Evolutionary conservation across 371 early-diverging fungal species (phyloP).

Genomic region (Syncephalastrum sp.): DNA sequence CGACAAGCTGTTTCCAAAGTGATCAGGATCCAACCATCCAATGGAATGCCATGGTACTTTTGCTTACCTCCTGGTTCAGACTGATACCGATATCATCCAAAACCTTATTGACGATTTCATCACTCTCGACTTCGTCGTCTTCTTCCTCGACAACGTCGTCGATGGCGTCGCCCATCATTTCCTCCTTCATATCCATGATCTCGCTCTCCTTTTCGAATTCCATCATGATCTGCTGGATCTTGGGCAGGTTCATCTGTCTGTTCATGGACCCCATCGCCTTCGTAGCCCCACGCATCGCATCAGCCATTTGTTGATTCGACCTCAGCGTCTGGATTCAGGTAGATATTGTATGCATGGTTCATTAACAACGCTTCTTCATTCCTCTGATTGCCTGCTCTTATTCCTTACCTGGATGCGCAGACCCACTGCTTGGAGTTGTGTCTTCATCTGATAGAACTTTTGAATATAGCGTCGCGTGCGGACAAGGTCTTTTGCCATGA

Average conservation of each 20-base stretch:
- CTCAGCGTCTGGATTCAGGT: constrained; percentile 66
- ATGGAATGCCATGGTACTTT: background rate
- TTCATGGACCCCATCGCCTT: constrained; percentile 98
- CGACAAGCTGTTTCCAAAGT: constrained; percentile 46
- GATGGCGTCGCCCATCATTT: constrained; percentile 97
- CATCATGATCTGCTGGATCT: constrained; percentile 94
- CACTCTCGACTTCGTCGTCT: constrained; percentile 88
- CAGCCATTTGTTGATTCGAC: constrained; percentile 95
- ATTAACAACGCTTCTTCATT: background rate
- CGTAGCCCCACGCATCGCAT: constrained; percentile 94
- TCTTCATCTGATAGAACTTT: constrained; percentile 95
- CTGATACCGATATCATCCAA: constrained; percentile 94
- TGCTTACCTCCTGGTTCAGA: constrained; percentile 58
- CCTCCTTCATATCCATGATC: constrained; percentile 98
- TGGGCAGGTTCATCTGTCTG: constrained; percentile 87
- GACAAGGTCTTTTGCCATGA: constrained; percentile 97
- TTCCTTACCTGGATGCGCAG: constrained; percentile 82
- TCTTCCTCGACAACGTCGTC: constrained; percentile 95
- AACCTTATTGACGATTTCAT: constrained; percentile 89
- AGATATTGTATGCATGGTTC: background rate
- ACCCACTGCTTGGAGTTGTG: constrained; percentile 91
- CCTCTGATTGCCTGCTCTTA: background rate
- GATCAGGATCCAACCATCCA: background rate
- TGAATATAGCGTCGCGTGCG: constrained; percentile 90
- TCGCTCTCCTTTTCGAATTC: constrained; percentile 95